phyloP scores from a whole-genome alignment of 179 eudicot species.

The Silene noctiflora region DNA sequence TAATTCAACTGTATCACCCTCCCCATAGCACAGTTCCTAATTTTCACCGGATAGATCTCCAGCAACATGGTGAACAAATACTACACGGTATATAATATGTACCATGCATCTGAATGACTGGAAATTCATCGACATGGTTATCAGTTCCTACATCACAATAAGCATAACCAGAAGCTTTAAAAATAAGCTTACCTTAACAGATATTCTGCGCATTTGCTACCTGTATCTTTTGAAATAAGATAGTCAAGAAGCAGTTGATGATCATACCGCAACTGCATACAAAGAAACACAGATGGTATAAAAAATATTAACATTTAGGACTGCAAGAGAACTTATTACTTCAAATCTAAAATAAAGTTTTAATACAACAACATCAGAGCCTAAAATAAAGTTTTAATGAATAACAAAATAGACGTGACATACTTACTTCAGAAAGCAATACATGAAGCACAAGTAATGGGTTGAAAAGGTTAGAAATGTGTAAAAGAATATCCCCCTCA shows the following conservation, averaged over 20 bases:
- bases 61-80: conserved; percentile 5
- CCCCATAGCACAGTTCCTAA: not conserved
- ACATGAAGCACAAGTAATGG: conserved; percentile 72
- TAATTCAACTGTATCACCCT: not conserved
- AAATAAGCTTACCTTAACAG: conserved; percentile 53
- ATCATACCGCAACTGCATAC: conserved; percentile 77
- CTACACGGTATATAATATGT: conserved; percentile 9
- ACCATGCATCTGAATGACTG: not conserved
- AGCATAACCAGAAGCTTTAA: conserved; percentile 10
- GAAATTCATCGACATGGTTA: not conserved
- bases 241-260: conserved; percentile 94
- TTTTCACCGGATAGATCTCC: not conserved
- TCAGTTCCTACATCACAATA: not conserved
- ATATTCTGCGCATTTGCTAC: conserved; percentile 80
- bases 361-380: no score
- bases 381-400: not conserved
- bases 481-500: conserved; percentile 41
- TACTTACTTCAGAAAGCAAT: conserved; percentile 78
- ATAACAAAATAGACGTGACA: conserved; percentile 4
- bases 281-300: conserved; percentile 9
- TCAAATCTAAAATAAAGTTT: not conserved
- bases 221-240: conserved; percentile 86
- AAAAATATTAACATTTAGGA: not conserved
- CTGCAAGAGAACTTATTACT: not conserved
- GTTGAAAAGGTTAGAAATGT: conserved; percentile 56